Evolutionary conservation across 306 rosid species (phyloP), one percentile per base, ranked within the genome.

Genomic region (Vigna trinervia): DNA sequence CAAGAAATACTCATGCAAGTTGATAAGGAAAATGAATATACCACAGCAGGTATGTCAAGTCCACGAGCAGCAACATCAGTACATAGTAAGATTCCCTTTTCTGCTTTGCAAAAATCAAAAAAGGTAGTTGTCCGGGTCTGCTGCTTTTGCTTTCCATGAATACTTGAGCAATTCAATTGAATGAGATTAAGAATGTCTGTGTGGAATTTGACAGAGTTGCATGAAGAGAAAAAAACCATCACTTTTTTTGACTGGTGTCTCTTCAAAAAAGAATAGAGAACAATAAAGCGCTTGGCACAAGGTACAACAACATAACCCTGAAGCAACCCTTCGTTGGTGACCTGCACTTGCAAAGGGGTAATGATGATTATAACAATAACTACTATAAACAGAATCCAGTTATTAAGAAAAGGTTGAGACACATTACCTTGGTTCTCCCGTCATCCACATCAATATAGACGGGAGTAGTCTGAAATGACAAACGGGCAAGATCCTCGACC

Each of bases 11-110:
- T 72, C 36, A 75, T 28, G 15, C 5, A 54, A 78, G 15, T 48
- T 23, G 56, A 39, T 15, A 65, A 23, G 80, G 67, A 30, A 50
- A 66, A 61, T 43, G 58, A 38, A 81, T 57, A 61, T 89, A 93
- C 98, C 85, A 93, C 98, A n/a, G 87, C 83, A 26, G 97, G 98
- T 69, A 93, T 91, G 77, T 93, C 97, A 48, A 93, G 87, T 15
- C 98, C 98, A 73, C 98, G 98, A 28, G 98, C 98, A 81, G 97
- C 97, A 85, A 94, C 98, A 83, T 94, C 97, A 58, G 98, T 92
- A 83, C 98, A 92, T 34, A 94, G 92, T 85, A 94, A 84, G 79
- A 94, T 89, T 46, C 98, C 98, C 34, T 76, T 89, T 76, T 92
- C 95, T 34, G 97, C 97, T 86, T 90, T 84, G 79, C 91, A 90